Evolutionary conservation across 2,329 filamentous ascomycete species (phyloP).

Genomic region (Decorospora gaudefroyi): DNA sequence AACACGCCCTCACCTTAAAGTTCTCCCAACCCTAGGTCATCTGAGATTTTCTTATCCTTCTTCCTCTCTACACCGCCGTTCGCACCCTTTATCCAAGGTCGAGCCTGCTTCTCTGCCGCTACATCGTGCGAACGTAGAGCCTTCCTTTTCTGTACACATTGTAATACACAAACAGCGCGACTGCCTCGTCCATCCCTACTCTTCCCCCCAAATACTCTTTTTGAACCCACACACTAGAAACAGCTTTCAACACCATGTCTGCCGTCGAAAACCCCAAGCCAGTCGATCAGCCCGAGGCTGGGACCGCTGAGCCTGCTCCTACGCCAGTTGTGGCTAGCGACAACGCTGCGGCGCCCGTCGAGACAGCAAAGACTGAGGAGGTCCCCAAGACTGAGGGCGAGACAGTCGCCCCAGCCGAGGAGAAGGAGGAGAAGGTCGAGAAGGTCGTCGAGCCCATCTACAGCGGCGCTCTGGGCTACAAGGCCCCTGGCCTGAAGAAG

Average conservation of each 20-base stretch:
- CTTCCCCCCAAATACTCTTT: slow-evolving; percentile 18
- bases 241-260: slow-evolving; percentile 56
- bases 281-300: slow-evolving; percentile 55
- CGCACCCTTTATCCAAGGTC: slow-evolving; percentile 31
- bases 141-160: slow-evolving; percentile 41
- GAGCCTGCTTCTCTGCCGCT: slow-evolving; percentile 37
- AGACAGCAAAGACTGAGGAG: slow-evolving; percentile 51
- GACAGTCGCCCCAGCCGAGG: slow-evolving; percentile 38
- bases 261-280: slow-evolving; percentile 75
- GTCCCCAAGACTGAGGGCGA: slow-evolving; percentile 44
- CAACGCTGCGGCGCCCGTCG: slow-evolving; percentile 46
- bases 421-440: slow-evolving; percentile 53
- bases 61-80: slow-evolving; percentile 40
- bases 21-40: slow-evolving; percentile 36
- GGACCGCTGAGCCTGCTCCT: slow-evolving; percentile 43
- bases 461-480: slow-evolving; percentile 87
- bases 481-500: slow-evolving; percentile 88
- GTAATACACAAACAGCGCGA: slow-evolving; percentile 40
- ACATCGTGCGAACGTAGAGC: slow-evolving; percentile 37
- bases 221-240: slow-evolving; percentile 14
- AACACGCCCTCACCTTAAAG: slow-evolving; percentile 46
- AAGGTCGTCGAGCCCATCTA: slow-evolving; percentile 68
- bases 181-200: slow-evolving; percentile 29
- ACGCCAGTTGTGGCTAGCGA: slow-evolving; percentile 45
- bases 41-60: slow-evolving; percentile 36